Percentiles rank a stretch among this genome's conserved stretches.
phyloP scores from a whole-genome alignment of 2,329 filamentous ascomycete genomes.

The Fusarium nelsonii region DNA sequence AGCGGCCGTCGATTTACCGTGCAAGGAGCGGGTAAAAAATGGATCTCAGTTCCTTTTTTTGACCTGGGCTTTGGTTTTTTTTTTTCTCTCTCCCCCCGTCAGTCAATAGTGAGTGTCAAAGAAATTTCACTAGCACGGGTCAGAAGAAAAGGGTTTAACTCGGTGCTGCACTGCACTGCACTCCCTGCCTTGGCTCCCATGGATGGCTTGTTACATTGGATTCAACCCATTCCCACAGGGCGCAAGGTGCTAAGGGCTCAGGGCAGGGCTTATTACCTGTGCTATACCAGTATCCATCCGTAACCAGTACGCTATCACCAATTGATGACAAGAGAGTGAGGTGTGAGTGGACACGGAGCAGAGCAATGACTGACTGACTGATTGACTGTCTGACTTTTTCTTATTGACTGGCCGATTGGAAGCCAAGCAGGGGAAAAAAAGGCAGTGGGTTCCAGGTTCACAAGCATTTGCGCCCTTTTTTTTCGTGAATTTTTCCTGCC shows the following conservation, averaged over 20 bases:
- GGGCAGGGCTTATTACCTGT: slow-evolving; percentile 33
- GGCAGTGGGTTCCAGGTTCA: slow-evolving; percentile 10
- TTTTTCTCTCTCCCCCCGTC: neutral
- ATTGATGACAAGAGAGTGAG: slow-evolving; percentile 17
- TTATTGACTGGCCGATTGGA: neutral
- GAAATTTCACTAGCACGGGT: slow-evolving; percentile 45
- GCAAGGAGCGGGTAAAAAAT: slow-evolving; percentile 49
- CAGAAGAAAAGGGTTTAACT: slow-evolving; percentile 31
- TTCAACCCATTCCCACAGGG: slow-evolving; percentile 23
- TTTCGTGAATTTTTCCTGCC: slow-evolving; percentile 13
- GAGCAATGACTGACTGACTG: slow-evolving; percentile 14
- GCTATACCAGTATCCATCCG: neutral
- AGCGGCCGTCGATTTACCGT: slow-evolving; percentile 35
- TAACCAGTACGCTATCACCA: slow-evolving; percentile 15
- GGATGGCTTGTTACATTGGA: slow-evolving; percentile 34
- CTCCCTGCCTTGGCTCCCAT: neutral
- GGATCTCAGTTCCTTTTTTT: slow-evolving; percentile 18
- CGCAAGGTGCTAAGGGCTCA: slow-evolving; percentile 39
- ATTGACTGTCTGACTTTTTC: slow-evolving; percentile 2
- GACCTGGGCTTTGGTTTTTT: slow-evolving; percentile 4
- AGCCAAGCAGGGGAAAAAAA: slow-evolving; percentile 7
- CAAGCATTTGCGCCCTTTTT: slow-evolving; percentile 31
- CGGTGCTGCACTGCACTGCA: neutral
- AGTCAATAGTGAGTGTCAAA: slow-evolving; percentile 19
- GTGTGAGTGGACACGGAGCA: slow-evolving; percentile 35